Base-by-base conservation (phyloP, 116 monocot genomes). In the Zostera marina region DNA sequence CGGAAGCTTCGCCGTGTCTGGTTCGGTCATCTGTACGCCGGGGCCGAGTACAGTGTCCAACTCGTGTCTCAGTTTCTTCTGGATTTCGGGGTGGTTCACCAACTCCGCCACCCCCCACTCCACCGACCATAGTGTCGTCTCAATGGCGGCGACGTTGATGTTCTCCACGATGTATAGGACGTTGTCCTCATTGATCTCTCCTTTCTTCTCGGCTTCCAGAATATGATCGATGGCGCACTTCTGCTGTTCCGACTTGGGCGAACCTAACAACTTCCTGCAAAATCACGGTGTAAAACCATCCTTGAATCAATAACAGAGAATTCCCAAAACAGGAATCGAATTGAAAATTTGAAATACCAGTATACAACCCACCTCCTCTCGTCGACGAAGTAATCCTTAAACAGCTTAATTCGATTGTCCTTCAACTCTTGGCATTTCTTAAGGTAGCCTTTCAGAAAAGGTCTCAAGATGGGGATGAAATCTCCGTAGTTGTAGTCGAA, bases 61-160 rank as follows among this genome's bases (percentile, higher is more conserved):
- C 58, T 89, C 84, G 0, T 63, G 11, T 7, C 78, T 63, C 24
- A 84, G 67, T 63, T 84, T 89, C 9, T 47, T 44, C 54, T 89
- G 89, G 63, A 89, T 53, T 16, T 49, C 24, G 1, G 78, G 89
- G 59, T 89, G 77, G 83, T 89, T 89, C 43, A 89, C 84, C 15
- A 89, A 75, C 71, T 89, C 89, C 0, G 89, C 89, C 0, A 89
- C 60, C n/a, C 63, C 89, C 89, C 89, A 89, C 47, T 89, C 89
- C 41, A 89, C 78, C 7, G 84, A 89, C 89, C 89, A 89, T 15
- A 89, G 73, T 0, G 89, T 89, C 2, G 89, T 89, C 70, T 84
- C 89, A 4, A 89, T 89, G 1, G 88, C 88, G 3, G 58, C 58
- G 9, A 81, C 81, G 53, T 85, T 85, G 58, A 85, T 85, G 78